Evolutionary conservation across 768 basidiomycete species (phyloP).

Genomic region (Gloeophyllum trabeum): DNA sequence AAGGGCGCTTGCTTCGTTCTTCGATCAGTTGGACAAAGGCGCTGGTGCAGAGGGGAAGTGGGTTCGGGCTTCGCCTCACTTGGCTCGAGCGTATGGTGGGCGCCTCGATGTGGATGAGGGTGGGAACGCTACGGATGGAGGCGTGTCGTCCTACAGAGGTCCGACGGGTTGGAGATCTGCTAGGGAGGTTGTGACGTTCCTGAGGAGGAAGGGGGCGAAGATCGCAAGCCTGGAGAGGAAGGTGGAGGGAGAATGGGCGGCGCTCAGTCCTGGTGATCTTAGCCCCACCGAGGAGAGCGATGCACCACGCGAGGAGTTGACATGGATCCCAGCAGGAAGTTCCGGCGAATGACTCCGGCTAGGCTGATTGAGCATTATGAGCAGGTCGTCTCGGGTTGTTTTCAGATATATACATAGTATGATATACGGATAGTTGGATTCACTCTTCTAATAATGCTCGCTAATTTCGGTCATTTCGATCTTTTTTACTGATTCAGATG

Average conservation of each 20-base stretch:
- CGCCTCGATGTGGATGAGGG: slow-evolving; percentile 21
- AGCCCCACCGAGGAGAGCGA: slow-evolving; percentile 3
- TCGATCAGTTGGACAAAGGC: slow-evolving; percentile 45
- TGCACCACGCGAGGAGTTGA: no score
- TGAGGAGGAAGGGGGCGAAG: slow-evolving; percentile 63
- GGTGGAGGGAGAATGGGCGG: slow-evolving; percentile 63
- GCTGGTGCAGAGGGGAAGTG: slow-evolving; percentile 29
- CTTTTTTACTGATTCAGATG: no score
- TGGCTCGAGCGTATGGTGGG: slow-evolving; percentile 31
- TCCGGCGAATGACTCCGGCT: no score
- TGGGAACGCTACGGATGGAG: slow-evolving; percentile 9
- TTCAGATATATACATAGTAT: no score
- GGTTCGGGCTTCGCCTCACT: slow-evolving; percentile 38
- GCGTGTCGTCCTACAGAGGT: slow-evolving; percentile 12
- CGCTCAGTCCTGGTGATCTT: slow-evolving; percentile 48
- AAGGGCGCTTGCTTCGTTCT: slow-evolving; percentile 60
- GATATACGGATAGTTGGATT: no score
- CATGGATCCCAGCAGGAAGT: no score
- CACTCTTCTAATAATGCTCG: no score
- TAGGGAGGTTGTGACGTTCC: slow-evolving; percentile 60
- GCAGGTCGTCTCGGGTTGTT: no score
- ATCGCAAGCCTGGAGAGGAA: slow-evolving; percentile 38
- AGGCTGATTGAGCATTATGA: no score
- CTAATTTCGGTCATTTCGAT: no score
- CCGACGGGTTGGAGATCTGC: slow-evolving; percentile 20